Base-by-base conservation (phyloP, 2,329 filamentous ascomycete genomes). In the Aspergillus ibericus region DNA sequence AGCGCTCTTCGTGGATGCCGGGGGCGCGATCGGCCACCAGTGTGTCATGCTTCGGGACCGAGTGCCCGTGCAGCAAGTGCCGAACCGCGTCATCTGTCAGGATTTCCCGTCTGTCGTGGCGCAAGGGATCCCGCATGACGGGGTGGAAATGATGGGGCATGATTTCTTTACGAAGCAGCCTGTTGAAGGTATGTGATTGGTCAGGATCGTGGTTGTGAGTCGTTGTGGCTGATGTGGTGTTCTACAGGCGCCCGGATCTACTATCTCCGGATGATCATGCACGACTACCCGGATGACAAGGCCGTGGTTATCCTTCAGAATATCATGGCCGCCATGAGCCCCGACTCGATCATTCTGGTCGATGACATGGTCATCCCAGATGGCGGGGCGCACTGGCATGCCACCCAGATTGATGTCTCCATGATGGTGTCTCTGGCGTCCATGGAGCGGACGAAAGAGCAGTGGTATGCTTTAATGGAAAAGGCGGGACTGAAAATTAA, bases 91-190 rank as follows among this genome's bases (percentile, higher is more conserved):
- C 13, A 38, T 60, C 6, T n/a, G 60, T 9, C 60, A 63, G 34
- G 60, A 63, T 5, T 15, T 56, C 3, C 42, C 55, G 0, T 34
- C 56, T 20, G 47, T 46, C 0, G 18, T 60, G 6, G 32, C 35
- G 5, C 13, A 22, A 7, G 55, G 47, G 15, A 22, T 27, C 0
- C 36, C 12, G 15, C 18, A 20, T 2, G 20, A 47, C 1, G 53
- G 55, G 2, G 52, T 63, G 6, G 40, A 60, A 4, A 48, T 40
- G 2, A 53, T 65, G 49, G 58, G 49, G 4, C 53, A 66, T 34
- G 52, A 69, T 49, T 64, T 60, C n/a, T 63, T 63, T 50, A 5
- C 36, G 10, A 42, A 35, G 2, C 60, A 63, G 38, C 48, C 55
- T 0, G 15, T 63, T 3, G 20, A 59, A 22, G 60, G 60, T 50